Percentiles rank a stretch among this genome's conserved stretches.
Evolutionary conservation across 129 eudicot genomes (phyloP).

Genomic region (Tagetes patula): DNA sequence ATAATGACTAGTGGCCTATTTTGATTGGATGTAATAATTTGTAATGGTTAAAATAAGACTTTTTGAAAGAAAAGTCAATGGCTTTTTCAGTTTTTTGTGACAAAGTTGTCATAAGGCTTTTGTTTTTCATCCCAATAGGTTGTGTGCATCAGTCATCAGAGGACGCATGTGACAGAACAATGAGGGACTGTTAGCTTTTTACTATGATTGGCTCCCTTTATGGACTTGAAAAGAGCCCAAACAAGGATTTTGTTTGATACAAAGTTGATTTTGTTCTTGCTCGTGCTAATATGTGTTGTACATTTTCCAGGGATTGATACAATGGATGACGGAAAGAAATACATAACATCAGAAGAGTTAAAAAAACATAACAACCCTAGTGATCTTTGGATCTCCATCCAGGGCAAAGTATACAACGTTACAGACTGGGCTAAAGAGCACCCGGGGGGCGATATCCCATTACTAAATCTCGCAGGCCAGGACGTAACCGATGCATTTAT

Average conservation of each 20-base stretch:
- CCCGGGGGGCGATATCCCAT: conserved; percentile 78
- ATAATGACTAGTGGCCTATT: not conserved
- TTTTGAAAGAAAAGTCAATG: too few species aligned
- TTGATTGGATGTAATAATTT: not conserved
- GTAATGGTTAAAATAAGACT: not conserved
- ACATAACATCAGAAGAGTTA: conserved; percentile 70
- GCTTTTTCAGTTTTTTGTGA: too few species aligned
- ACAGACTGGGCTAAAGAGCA: conserved; percentile 83
- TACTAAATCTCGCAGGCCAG: conserved; percentile 72
- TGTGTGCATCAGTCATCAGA: not conserved
- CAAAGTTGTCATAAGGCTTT: too few species aligned
- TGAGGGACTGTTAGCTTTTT: not conserved
- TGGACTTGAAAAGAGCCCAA: too few species aligned
- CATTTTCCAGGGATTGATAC: conserved; percentile 31
- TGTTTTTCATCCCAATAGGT: not conserved
- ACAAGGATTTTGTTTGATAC: not conserved
- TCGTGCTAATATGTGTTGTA: not conserved
- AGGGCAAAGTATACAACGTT: conserved; percentile 80
- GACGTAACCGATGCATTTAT: conserved; percentile 94
- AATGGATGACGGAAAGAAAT: conserved; percentile 58
- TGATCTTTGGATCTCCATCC: conserved; percentile 87
- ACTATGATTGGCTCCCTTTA: not conserved
- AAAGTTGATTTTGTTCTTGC: not conserved
- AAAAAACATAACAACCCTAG: conserved; percentile 56
- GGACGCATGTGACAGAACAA: not conserved